Conservation (phyloP, 2,329 filamentous ascomycete genomes). For the Exophiala sideris region DNA sequence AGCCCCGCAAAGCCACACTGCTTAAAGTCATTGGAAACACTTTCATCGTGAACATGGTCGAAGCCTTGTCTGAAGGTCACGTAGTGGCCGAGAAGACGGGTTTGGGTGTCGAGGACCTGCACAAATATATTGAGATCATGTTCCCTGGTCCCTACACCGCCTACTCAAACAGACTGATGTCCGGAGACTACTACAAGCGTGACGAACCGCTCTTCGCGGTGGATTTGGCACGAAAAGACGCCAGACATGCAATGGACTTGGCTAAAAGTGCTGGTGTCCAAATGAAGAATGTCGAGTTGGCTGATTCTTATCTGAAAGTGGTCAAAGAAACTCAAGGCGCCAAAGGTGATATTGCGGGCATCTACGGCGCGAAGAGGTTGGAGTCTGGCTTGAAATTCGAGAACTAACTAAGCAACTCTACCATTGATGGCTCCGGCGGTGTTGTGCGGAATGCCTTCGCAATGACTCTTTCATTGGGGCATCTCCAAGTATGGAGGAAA, state of each 20-base stretch:
- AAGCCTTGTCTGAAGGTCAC: conserved; percentile 73
- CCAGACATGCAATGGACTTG: conserved; percentile 66
- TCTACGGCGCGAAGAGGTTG: conserved; percentile 76
- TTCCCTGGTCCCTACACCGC: conserved; percentile 72
- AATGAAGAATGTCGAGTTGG: conserved; percentile 64
- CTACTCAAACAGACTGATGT: conserved; percentile 71
- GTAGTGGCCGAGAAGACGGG: conserved; percentile 77
- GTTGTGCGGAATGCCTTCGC: no score
- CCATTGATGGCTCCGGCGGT: not conserved
- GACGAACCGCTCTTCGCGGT: conserved; percentile 79
- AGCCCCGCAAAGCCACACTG: conserved; percentile 64
- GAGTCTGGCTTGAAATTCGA: conserved; percentile 73
- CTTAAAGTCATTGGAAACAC: conserved; percentile 85
- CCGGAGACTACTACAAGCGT: conserved; percentile 71
- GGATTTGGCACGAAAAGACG: conserved; percentile 79
- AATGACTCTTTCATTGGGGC: no score
- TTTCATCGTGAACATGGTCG: conserved; percentile 78
- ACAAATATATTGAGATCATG: conserved; percentile 68
- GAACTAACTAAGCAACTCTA: conserved; percentile 43
- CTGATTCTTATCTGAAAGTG: conserved; percentile 63
- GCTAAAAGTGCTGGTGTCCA: conserved; percentile 61
- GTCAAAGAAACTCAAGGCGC: conserved; percentile 56
- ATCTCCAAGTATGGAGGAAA: not conserved
- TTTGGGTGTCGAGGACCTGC: conserved; percentile 66
- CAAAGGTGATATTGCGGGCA: conserved; percentile 70